Base-by-base conservation (phyloP, 2,329 filamentous ascomycete species). In the Talaromyces verruculosus region DNA sequence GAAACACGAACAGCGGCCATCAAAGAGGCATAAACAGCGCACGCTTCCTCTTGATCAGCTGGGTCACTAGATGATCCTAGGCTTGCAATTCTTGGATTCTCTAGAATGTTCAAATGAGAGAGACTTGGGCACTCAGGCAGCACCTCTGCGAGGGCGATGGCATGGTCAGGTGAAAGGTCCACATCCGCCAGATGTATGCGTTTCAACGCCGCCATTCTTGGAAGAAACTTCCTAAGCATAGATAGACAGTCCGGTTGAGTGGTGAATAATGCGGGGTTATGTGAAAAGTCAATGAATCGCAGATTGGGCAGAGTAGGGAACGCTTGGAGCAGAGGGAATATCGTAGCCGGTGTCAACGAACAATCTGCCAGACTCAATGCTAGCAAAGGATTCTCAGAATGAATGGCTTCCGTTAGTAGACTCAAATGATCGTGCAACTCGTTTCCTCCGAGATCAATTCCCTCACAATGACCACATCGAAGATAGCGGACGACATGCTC, bases 221-320 rank as follows among this genome's bases (percentile, higher is more conserved):
- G 93, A 65, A 98, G 83, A 75, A 94, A 95, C 80, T 91, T 91
- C 71, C 95, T 85, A 64, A 98, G 83, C 3, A 92, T 80, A 4
- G 86, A 85, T 39, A 95, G 83, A 1, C 91, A 91, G 72, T 87
- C 92, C n/a, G 91, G 89, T 49, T 89, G 84, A 3, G 84, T 83
- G 62, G 88, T 85, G 74, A 96, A 97, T 17, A 99, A 83, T 22
- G 87, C 88, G 37, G 85, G 90, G 71, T 98, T 98, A 73, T 97
- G 92, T 5, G 92, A 97, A 41, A 99, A 82, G 75, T 98, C 95
- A 67, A 99, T 87, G 74, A 97, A 97, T 22, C 91, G 88, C 74
- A 97, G 90, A 69, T 89, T 87, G 1, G 84, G 84, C 65, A 97
- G 81, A 69, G 84, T 87, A 30, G 85, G 83, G 63, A 98, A 79